Evolutionary conservation across 345 rosid species (phyloP), one percentile per base, ranked within the genome.

Genomic region (Camelina neglecta): DNA sequence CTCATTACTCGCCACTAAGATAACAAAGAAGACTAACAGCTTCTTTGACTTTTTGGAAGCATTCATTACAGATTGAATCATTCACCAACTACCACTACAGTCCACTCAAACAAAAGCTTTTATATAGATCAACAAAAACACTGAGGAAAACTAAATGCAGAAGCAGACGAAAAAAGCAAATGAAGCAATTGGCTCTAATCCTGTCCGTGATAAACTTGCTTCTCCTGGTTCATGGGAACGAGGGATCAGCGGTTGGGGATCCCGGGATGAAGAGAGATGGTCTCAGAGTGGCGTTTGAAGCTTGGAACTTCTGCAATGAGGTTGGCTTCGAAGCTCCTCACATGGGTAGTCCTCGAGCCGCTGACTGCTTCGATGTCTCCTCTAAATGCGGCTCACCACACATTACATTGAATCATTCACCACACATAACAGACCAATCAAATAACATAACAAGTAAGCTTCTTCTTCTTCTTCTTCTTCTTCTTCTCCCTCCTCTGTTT

Each of bases 251-350:
- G 0, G 84, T 90, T 16, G 96, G 96, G 2, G 97, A 92, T 79
- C 96, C 97, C 0, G 92, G 92, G 59, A 90, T 92, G 93, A 83
- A 65, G 67, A 88, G 96, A 79, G 92, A 92, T 55, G 87, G 86
- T 26, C 76, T 90, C 41, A 78, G 96, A 73, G 83, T 90, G 16
- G 97, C 86, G 1, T 87, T 90, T 77, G 96, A 92, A 82, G 92
- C 92, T 77, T 92, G 96, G 97, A 90, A 92, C 78, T 90, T 88
- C 31, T 92, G 97, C 84, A 90, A 92, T 81, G 96, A 92, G 82
- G 94, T 90, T 72, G 97, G 94, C 9, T 48, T 66, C 3, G 92
- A 90, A 81, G 87, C 87, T 78, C 92, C 93, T 48, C 65, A 60
- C 11, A 87, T 90, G 92, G 96, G 96, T 38, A 88, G 96, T 75